Conservation (phyloP, 2,329 filamentous ascomycete genomes). For the Daldinia sp. region DNA sequence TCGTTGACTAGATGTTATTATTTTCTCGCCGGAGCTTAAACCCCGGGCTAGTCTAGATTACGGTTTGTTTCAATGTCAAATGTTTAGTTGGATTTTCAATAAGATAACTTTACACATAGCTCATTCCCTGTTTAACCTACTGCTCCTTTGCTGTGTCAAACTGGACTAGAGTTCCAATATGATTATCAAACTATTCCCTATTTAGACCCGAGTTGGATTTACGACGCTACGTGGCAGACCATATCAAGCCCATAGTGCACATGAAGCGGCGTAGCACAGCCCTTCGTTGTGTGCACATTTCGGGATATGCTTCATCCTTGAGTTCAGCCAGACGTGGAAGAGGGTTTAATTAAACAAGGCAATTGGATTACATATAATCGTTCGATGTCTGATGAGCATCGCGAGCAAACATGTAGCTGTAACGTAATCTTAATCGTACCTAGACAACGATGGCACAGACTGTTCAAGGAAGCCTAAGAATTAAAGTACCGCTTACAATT, state of each 20-base stretch:
- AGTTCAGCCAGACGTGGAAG: neutral
- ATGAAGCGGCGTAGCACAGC: conserved; percentile 12
- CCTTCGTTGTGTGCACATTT: neutral
- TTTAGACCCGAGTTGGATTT: neutral
- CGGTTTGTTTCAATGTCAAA: neutral
- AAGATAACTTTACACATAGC: neutral
- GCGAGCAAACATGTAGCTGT: conserved; percentile 1
- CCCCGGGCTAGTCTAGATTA: neutral
- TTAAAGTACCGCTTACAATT: neutral
- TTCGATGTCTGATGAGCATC: conserved; percentile 12
- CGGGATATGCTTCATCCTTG: neutral
- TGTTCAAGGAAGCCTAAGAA: neutral
- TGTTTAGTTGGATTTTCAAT: neutral
- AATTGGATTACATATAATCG: conserved; percentile 16
- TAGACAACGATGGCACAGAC: conserved; percentile 18
- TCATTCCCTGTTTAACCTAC: too few species aligned
- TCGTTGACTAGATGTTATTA: neutral
- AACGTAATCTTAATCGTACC: conserved; percentile 18
- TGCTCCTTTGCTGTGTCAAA: too few species aligned
- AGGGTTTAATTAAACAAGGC: conserved; percentile 12
- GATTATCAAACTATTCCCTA: neutral
- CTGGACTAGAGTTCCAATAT: too few species aligned
- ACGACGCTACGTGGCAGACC: neutral
- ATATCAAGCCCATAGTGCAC: conserved; percentile 6
- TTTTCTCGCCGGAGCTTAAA: neutral